Conservation (phyloP, 805 yeast species). For the Teunomyces funiuensis region DNA sequence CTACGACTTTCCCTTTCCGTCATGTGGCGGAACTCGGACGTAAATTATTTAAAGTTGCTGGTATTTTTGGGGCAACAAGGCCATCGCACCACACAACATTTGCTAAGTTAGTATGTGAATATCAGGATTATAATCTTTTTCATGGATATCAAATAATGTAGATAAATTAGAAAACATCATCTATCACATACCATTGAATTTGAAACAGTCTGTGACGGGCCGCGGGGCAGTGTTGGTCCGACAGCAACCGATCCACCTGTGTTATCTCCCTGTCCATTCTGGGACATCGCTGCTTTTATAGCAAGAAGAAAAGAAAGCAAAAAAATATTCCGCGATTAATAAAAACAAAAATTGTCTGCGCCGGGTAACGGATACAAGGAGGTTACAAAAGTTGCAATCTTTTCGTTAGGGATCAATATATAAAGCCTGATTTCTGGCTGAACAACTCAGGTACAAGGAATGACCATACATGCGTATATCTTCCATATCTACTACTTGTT, state of each 20-base stretch:
- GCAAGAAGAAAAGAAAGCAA: not conserved
- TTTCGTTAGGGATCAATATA: not conserved
- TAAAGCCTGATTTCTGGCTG: not conserved
- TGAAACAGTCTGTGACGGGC: not conserved
- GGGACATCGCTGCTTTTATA: not conserved
- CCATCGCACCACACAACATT: not conserved
- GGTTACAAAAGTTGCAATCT: not conserved
- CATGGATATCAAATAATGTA: constrained; percentile 16
- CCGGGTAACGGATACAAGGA: constrained; percentile 4
- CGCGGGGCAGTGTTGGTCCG: not conserved
- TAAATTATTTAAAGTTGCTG: too few species aligned
- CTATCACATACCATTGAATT: not conserved
- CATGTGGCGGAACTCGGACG: too few species aligned
- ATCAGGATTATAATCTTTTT: constrained; percentile 2
- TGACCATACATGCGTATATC: constrained; percentile 1
- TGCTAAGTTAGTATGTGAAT: constrained; percentile 4
- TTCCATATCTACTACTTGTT: not conserved
- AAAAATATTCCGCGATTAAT: not conserved
- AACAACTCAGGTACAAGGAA: not conserved
- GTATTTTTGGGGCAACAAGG: not conserved
- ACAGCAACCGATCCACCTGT: not conserved
- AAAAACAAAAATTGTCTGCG: not conserved
- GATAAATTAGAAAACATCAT: constrained; percentile 13
- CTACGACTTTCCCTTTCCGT: too few species aligned
- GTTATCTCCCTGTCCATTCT: not conserved